Conservation (phyloP, 2,329 filamentous ascomycete species). For the Stachybotrys elegans region DNA sequence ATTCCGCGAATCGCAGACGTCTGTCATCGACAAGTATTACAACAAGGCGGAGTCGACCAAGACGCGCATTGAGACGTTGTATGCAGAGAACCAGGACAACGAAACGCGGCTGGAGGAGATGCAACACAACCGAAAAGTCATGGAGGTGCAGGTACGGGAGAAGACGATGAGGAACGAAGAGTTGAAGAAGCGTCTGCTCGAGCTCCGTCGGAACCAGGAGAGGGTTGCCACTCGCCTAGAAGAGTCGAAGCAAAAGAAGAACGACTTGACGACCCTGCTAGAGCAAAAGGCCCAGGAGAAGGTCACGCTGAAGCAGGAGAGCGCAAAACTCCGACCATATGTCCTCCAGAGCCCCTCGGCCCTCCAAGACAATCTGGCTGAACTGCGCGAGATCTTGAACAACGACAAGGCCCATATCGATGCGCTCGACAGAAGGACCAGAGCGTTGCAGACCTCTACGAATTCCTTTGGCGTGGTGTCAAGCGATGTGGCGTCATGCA, state of each 20-base stretch:
- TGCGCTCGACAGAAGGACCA: slow-evolving; percentile 76
- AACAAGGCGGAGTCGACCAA: slow-evolving; percentile 87
- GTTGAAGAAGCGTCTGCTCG: slow-evolving; percentile 74
- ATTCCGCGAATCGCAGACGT: slow-evolving; percentile 89
- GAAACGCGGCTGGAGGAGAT: slow-evolving; percentile 76
- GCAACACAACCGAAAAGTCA: slow-evolving; percentile 70
- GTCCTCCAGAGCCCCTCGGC: slow-evolving; percentile 82
- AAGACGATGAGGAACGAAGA: slow-evolving; percentile 85
- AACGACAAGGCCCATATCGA: slow-evolving; percentile 83
- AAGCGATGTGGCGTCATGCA: slow-evolving; percentile 80
- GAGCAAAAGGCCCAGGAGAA: slow-evolving; percentile 68
- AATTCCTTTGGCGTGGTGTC: slow-evolving; percentile 84
- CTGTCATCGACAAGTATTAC: slow-evolving; percentile 87
- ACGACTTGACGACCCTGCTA: slow-evolving; percentile 64
- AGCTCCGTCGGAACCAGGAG: slow-evolving; percentile 77
- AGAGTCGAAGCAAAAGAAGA: slow-evolving; percentile 75
- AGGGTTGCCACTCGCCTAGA: slow-evolving; percentile 78
- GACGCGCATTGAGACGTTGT: slow-evolving; percentile 78
- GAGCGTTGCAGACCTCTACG: slow-evolving; percentile 84
- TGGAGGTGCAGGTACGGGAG: slow-evolving; percentile 76
- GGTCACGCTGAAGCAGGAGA: slow-evolving; percentile 73
- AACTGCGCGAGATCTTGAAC: slow-evolving; percentile 73
- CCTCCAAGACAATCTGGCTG: slow-evolving; percentile 75
- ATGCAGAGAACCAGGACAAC: slow-evolving; percentile 81
- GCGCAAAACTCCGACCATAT: slow-evolving; percentile 84